Percentiles rank a stretch among this genome's conserved stretches.
Evolutionary conservation across 2,329 filamentous ascomycete species (phyloP).

Genomic region (Curvularia sp.): DNA sequence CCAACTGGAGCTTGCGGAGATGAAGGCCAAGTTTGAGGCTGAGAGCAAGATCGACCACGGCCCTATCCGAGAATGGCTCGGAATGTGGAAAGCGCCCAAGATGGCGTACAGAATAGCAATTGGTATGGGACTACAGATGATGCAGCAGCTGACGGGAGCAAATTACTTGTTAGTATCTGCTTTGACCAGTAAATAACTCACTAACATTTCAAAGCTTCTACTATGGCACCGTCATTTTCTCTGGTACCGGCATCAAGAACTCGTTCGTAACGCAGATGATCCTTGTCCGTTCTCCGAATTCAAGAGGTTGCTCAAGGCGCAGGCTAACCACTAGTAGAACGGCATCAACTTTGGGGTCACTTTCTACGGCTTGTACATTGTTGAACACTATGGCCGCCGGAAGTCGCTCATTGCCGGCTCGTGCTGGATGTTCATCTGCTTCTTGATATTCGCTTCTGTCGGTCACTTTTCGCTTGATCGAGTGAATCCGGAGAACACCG

Average conservation of each 20-base stretch:
- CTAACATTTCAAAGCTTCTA: constrained; percentile 53
- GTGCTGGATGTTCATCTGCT: constrained; percentile 62
- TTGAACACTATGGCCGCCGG: constrained; percentile 55
- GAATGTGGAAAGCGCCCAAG: constrained; percentile 68
- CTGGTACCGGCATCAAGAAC: constrained; percentile 50
- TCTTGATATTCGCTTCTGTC: constrained; percentile 60
- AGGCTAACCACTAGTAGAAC: constrained; percentile 29
- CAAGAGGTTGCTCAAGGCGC: background rate
- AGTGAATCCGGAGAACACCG: constrained; percentile 37
- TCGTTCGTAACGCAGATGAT: constrained; percentile 57
- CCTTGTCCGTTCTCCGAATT: constrained; percentile 39
- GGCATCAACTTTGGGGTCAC: constrained; percentile 57
- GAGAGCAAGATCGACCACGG: constrained; percentile 46
- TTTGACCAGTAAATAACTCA: background rate
- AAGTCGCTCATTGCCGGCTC: constrained; percentile 54
- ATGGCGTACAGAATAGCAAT: constrained; percentile 69
- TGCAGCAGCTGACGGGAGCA: constrained; percentile 69
- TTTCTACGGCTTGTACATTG: constrained; percentile 54
- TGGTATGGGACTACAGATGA: constrained; percentile 67
- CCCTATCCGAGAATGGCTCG: constrained; percentile 60
- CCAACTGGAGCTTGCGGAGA: constrained; percentile 60
- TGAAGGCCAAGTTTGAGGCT: constrained; percentile 60
- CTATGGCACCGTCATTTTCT: constrained; percentile 56
- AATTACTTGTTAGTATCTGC: constrained; percentile 48
- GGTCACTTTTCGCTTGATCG: constrained; percentile 53